These are phyloP conservation scores for Termitomyces sp. DNA, from an alignment of 768 basidiomycete genomes.

Conservation along the genomic window DNA sequence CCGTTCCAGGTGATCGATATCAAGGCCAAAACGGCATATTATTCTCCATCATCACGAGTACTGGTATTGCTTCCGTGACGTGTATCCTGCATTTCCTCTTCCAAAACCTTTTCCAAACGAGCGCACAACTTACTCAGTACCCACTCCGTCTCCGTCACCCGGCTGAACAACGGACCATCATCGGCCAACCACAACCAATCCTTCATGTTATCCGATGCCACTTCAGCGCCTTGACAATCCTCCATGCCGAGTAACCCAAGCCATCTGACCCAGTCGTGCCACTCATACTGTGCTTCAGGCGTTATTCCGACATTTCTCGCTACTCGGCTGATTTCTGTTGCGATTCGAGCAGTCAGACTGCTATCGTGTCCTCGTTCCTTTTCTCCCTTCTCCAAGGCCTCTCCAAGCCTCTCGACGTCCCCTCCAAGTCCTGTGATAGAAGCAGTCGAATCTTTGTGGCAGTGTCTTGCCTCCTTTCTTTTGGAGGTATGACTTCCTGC, in stretches of 20 bases:
- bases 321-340: constrained; percentile 18
- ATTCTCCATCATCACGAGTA: not conserved
- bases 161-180: constrained; percentile 32
- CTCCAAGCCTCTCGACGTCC: constrained; percentile 24
- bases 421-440: constrained; percentile 3
- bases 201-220: not conserved
- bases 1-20: too few species aligned
- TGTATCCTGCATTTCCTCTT: constrained; percentile 6
- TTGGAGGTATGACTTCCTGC: constrained; percentile 15
- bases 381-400: constrained; percentile 30
- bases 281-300: constrained; percentile 23
- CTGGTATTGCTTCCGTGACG: not conserved
- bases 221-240: constrained; percentile 9
- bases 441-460: not conserved
- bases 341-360: constrained; percentile 23
- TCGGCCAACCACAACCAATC: constrained; percentile 34
- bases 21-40: not conserved
- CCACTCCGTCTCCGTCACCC: constrained; percentile 31
- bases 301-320: constrained; percentile 23
- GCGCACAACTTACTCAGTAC: constrained; percentile 26
- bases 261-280: constrained; percentile 32
- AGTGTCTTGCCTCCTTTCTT: not conserved
- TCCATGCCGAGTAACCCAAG: constrained; percentile 22
- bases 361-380: constrained; percentile 17
- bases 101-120: constrained; percentile 27